Percentiles rank a stretch among this genome's conserved stretches.
Conservation (phyloP, 805 yeast genomes). For the Yamadazyma ubonensis region DNA sequence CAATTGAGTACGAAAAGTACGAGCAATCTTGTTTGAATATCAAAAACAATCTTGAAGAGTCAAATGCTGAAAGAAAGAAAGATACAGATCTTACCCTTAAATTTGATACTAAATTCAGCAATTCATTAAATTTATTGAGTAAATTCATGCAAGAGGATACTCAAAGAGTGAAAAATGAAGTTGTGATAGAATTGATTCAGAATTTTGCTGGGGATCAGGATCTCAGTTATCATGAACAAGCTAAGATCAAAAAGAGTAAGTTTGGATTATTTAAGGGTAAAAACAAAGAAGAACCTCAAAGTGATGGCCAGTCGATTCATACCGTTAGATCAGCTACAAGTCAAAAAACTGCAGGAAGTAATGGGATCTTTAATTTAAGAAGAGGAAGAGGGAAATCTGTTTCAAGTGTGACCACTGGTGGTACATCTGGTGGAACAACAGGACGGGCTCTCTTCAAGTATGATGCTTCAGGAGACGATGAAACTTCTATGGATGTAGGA, state of each 20-base stretch:
- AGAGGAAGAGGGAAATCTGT: constrained; percentile 31
- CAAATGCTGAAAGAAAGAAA: constrained; percentile 31
- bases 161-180: constrained; percentile 71
- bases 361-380: constrained; percentile 34
- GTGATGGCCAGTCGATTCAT: constrained; percentile 33
- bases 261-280: constrained; percentile 51
- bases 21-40: constrained; percentile 47
- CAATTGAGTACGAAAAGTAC: constrained; percentile 36
- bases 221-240: constrained; percentile 54
- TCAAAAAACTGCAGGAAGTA: constrained; percentile 27
- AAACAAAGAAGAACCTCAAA: constrained; percentile 12
- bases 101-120: constrained; percentile 53
- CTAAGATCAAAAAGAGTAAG: constrained; percentile 53
- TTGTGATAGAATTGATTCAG: constrained; percentile 86
- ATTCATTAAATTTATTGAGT: constrained; percentile 53
- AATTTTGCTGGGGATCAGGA: constrained; percentile 77
- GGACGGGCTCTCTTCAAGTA: constrained; percentile 66
- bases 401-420: constrained; percentile 16
- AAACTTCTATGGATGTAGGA: constrained; percentile 59
- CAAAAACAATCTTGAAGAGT: constrained; percentile 51
- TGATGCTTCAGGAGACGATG: constrained; percentile 71
- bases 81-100: constrained; percentile 44
- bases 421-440: constrained; percentile 14
- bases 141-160: constrained; percentile 74
- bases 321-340: constrained; percentile 32